phyloP scores from a whole-genome alignment of 176 grass and related monocot species.

The Carex pumila region DNA sequence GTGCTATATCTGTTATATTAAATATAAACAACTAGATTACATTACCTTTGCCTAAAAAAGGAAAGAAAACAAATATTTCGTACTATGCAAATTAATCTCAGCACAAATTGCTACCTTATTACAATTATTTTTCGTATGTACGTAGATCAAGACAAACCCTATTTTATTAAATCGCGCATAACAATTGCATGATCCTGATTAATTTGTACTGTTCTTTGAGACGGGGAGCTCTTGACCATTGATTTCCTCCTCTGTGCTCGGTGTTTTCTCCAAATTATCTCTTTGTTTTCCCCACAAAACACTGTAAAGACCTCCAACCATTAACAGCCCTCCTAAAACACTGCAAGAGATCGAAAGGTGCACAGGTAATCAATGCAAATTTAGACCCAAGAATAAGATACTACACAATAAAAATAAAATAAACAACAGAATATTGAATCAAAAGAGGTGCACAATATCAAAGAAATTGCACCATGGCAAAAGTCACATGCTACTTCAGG shows the following conservation, averaged over 20 bases:
- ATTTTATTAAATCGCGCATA: not conserved
- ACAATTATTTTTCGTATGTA: too few relatives aligned
- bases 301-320: slow-evolving; percentile 24
- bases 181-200: slow-evolving; percentile 7
- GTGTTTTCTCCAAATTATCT: not conserved
- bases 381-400: not conserved
- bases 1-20: not conserved
- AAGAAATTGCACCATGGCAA: not conserved
- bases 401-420: not conserved
- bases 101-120: not conserved
- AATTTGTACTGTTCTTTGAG: not conserved
- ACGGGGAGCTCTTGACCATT: not conserved
- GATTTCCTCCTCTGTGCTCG: not conserved
- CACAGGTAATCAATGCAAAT: not conserved
- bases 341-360: not conserved
- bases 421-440: not conserved
- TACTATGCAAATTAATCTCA: not conserved
- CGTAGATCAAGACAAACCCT: not conserved
- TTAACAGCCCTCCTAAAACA: slow-evolving; percentile 15
- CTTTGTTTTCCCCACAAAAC: slow-evolving; percentile 11
- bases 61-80: not conserved
- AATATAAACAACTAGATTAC: not conserved
- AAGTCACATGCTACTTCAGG: not conserved
- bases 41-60: not conserved
- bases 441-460: not conserved